Evolutionary conservation across 306 rosid genomes (phyloP).

Genomic region (Crataegus laevigata): DNA sequence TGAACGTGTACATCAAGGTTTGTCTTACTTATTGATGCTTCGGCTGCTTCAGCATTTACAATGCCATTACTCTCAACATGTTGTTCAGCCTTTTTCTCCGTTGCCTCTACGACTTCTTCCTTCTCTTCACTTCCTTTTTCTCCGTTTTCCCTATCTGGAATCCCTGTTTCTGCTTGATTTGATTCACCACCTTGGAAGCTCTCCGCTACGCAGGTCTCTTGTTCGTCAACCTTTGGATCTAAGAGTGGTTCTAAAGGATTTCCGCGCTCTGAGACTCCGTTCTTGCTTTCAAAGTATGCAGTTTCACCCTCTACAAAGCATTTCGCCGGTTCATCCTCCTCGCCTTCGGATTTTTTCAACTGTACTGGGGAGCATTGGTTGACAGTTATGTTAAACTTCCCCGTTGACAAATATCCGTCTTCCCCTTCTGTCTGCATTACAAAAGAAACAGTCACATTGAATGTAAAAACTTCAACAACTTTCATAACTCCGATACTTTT

Average conservation of each 20-base stretch:
- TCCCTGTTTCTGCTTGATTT: conserved; percentile 15
- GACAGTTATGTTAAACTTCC: conserved; percentile 9
- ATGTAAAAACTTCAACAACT: too few species aligned
- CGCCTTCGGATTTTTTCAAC: background rate
- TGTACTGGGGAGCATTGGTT: background rate
- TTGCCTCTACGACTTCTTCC: conserved; percentile 4
- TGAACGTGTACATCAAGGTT: conserved; percentile 15
- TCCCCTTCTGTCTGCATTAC: conserved; percentile 24
- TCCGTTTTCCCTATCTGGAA: conserved; percentile 11
- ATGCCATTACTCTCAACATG: conserved; percentile 1
- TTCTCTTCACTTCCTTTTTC: background rate
- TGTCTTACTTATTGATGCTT: too few species aligned
- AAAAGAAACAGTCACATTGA: background rate
- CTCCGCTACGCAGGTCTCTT: conserved; percentile 5
- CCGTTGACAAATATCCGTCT: conserved; percentile 4
- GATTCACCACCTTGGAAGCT: conserved; percentile 6
- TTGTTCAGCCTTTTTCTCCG: conserved; percentile 9
- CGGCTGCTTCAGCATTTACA: background rate
- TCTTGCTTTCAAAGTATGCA: background rate
- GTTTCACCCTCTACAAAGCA: background rate
- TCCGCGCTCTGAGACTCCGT: background rate
- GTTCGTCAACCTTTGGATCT: background rate
- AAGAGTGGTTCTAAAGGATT: conserved; percentile 12
- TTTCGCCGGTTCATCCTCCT: background rate
- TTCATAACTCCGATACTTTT: background rate